Conservation (phyloP, 192 early-diverging fungal species). For the Obelidium mucronatum region DNA sequence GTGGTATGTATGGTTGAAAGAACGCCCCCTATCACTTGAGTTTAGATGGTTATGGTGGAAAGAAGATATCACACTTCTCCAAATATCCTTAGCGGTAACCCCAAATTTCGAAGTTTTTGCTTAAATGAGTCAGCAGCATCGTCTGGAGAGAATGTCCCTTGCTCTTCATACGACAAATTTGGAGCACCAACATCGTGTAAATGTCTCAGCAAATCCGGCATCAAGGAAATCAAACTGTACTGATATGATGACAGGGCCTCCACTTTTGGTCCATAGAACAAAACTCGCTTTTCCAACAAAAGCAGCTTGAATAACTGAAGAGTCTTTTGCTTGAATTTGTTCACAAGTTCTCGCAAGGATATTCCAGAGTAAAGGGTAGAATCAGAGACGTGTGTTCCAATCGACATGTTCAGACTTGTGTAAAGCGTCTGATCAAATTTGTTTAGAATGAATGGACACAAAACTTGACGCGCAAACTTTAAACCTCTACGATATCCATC, state of each 20-base stretch:
- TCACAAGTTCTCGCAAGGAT: constrained; percentile 72
- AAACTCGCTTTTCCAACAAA: constrained; percentile 75
- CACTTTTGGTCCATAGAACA: constrained; percentile 86
- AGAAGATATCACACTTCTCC: constrained; percentile 18
- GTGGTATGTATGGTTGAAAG: constrained; percentile 83
- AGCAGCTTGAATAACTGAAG: constrained; percentile 79
- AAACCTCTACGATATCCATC: constrained; percentile 71
- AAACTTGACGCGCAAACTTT: neutral
- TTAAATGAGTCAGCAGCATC: neutral
- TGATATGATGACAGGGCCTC: constrained; percentile 80
- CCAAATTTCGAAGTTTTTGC: constrained; percentile 45
- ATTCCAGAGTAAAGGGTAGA: constrained; percentile 75
- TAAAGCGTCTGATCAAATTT: constrained; percentile 64
- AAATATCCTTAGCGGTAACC: constrained; percentile 65
- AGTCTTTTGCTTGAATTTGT: constrained; percentile 79
- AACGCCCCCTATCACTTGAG: constrained; percentile 64
- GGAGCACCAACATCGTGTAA: constrained; percentile 62
- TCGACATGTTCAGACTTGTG: constrained; percentile 59
- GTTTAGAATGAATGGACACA: constrained; percentile 23
- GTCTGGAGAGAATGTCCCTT: neutral
- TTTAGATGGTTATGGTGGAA: constrained; percentile 4
- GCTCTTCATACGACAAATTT: constrained; percentile 34
- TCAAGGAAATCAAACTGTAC: constrained; percentile 76
- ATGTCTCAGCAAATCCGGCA: constrained; percentile 65
- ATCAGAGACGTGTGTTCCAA: constrained; percentile 66